These are phyloP conservation scores for Suillus discolor DNA, from an alignment of 768 basidiomycete species.

Conservation along the genomic window DNA sequence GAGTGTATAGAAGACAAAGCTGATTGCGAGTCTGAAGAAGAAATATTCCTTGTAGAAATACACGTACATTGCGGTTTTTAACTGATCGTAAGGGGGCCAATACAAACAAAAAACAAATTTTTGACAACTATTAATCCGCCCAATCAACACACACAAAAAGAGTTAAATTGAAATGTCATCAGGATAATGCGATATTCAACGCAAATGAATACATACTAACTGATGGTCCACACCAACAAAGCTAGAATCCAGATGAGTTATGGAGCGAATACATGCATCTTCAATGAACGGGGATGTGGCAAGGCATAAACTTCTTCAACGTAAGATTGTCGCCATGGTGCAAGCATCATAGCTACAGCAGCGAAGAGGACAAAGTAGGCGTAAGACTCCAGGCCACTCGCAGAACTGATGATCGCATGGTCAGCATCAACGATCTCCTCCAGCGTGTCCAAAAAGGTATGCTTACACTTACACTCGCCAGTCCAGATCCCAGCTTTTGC, in stretches of 20 bases:
- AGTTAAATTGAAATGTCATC: not conserved
- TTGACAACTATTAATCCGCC: not conserved
- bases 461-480: no score
- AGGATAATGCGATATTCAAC: not conserved
- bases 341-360: no score
- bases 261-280: no score
- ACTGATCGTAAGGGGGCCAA: not conserved
- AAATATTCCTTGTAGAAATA: not conserved
- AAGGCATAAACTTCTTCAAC: no score
- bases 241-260: no score
- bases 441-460: slow-evolving; percentile 68
- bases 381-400: slow-evolving; percentile 79
- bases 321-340: no score
- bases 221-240: not conserved
- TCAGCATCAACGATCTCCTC: slow-evolving; percentile 98
- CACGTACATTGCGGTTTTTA: not conserved
- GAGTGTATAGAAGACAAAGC: not conserved
- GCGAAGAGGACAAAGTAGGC: slow-evolving; percentile 27
- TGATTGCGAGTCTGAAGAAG: not conserved
- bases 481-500: no score
- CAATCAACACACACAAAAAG: not conserved
- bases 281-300: no score
- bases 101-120: not conserved
- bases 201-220: not conserved
- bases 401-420: slow-evolving; percentile 94